Evolutionary conservation across 306 rosid genomes (phyloP), one percentile per base, ranked within the genome.

Genomic region (Prunus mira): DNA sequence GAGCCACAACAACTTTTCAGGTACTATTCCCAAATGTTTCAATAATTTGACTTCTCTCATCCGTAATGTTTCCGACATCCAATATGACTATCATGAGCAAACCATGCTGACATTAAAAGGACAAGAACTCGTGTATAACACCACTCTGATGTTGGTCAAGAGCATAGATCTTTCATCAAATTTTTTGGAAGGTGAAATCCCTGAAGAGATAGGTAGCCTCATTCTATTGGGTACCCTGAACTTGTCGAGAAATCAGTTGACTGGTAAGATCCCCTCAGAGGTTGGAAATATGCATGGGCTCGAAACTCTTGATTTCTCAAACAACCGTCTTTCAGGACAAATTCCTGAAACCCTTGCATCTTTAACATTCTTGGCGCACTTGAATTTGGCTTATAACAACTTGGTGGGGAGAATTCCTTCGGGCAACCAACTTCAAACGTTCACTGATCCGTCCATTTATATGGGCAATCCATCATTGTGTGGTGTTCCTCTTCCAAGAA

Each of bases 381-480:
- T 76, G 57, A 56, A 67, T 56, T 56, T 76, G 47, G 43, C 74
- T 10, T 11, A 38, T 7, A 66, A 76, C 58, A 67, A 76, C 65
- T 25, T 76, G 32, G n/a, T 60, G 11, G 60, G 74, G 5, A n/a
- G 14, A 25, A 67, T 67, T 38, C 73, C 24, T 22, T n/a, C n/a
- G n/a, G n/a, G n/a, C n/a, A n/a, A n/a, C n/a, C n/a, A n/a, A n/a
- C n/a, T n/a, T n/a, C n/a, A n/a, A n/a, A n/a, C n/a, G n/a, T n/a
- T n/a, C n/a, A n/a, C n/a, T n/a, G n/a, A n/a, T n/a, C n/a, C n/a
- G n/a, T n/a, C n/a, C n/a, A n/a, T n/a, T n/a, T n/a, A n/a, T n/a
- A n/a, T n/a, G n/a, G n/a, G n/a, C n/a, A n/a, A n/a, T n/a, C n/a
- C n/a, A n/a, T n/a, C n/a, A n/a, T n/a, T n/a, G n/a, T n/a, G n/a